Evolutionary conservation across 352 stramenopile species (phyloP).

Genomic region (Phytophthora agathidicida): DNA sequence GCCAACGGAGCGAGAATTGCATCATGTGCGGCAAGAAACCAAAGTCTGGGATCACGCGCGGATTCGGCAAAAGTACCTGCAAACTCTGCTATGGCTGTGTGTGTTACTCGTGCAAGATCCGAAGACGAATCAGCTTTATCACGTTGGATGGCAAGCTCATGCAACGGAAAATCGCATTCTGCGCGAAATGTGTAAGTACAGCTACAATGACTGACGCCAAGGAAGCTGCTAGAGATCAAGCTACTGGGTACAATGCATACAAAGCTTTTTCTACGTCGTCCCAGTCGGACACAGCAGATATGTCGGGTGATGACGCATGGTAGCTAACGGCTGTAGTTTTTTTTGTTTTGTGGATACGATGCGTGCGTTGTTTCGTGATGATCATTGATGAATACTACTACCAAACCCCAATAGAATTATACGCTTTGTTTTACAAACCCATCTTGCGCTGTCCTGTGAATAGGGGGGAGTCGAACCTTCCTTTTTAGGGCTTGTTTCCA

Average conservation of each 20-base stretch:
- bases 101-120: slow-evolving; percentile 38
- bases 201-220: slow-evolving; percentile 23
- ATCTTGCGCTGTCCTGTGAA: too few relatives aligned
- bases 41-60: slow-evolving; percentile 13
- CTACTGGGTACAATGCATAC: slow-evolving; percentile 25
- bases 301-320: not conserved
- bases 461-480: too few relatives aligned
- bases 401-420: too few relatives aligned
- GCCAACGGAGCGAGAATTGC: slow-evolving; percentile 20
- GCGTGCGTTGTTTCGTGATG: too few relatives aligned
- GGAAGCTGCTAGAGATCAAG: slow-evolving; percentile 23
- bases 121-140: slow-evolving; percentile 42
- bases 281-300: slow-evolving; percentile 7
- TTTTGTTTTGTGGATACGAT: too few relatives aligned
- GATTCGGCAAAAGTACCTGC: slow-evolving; percentile 27
- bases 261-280: slow-evolving; percentile 28
- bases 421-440: too few relatives aligned
- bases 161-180: slow-evolving; percentile 44
- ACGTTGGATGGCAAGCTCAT: slow-evolving; percentile 27
- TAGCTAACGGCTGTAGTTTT: too few relatives aligned
- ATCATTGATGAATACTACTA: too few relatives aligned
- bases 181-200: slow-evolving; percentile 36
- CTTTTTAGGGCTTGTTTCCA: too few relatives aligned
- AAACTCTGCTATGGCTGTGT: slow-evolving; percentile 34
- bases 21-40: slow-evolving; percentile 36